Evolutionary conservation across 257 asterid genomes (phyloP), one percentile per base, ranked within the genome.

Genomic region (Solanum virginianum): DNA sequence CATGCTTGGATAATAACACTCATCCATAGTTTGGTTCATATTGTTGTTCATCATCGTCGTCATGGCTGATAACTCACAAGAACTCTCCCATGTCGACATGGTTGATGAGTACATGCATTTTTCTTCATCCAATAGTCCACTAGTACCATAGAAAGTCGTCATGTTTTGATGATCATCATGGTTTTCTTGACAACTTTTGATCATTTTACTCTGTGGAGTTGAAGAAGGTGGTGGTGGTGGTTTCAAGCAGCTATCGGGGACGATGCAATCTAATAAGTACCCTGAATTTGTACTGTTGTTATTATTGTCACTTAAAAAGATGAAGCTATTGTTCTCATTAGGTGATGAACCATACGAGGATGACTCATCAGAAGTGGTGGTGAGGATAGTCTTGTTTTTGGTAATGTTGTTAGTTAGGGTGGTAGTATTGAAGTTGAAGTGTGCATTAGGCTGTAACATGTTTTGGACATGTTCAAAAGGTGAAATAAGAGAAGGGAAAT

Each of bases 191-290:
- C 13, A 6, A 51, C 5, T 77, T 75, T 24, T 49, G 55, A 45
- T 43, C 86, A 20, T 47, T 59, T 18, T 15, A 47, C 20, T 84
- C 80, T 57, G 85, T 49, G 82, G 11, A 26, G 68, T 81, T 13
- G 71, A 56, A 12, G 66, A 69, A 74, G 86, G 18, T 63, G 83
- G 86, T 10, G 53, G 75, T 59, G 66, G 74, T 81, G 98, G 98
- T 86, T 92, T 94, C 86, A 97, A 87, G 85, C 91, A 97, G 85
- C 88, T 92, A 63, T 90, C 91, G 4, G 98, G 99, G 26, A 97
- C 98, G 3, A 97, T 93, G 91, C 98, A 91, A 68, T 93, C 98
- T 87, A 97, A 88, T 87, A 97, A 88, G 84, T 95, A 97, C 6
- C 99, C 99, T 3, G 99, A 97, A 59, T 93, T 70, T 18, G 15